Conservation (phyloP, 2,329 filamentous ascomycete genomes). For the Fusarium subglutinans region DNA sequence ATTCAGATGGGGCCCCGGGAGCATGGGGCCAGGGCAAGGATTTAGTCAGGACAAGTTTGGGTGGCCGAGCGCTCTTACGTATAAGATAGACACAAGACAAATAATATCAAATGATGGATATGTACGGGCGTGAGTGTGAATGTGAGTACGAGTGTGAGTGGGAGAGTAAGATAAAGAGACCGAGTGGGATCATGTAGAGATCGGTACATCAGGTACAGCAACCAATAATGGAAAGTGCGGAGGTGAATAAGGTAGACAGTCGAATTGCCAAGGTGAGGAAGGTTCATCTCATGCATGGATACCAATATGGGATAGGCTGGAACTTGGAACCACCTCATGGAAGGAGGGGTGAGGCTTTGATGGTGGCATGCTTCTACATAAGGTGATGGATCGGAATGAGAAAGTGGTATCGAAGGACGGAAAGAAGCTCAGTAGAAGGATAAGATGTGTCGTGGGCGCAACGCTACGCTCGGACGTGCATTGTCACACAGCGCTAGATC, state of each 20-base stretch:
- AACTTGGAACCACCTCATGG: neutral
- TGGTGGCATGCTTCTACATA: constrained; percentile 16
- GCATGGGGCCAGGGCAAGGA: constrained; percentile 33
- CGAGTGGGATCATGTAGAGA: constrained; percentile 1
- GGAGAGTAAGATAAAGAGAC: neutral
- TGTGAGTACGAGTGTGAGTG: neutral
- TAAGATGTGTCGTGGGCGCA: constrained; percentile 21
- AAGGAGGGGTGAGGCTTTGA: constrained; percentile 22
- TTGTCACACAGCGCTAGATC: constrained; percentile 31
- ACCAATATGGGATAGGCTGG: neutral
- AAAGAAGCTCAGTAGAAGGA: constrained; percentile 37
- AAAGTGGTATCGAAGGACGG: constrained; percentile 19
- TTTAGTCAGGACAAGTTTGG: constrained; percentile 2
- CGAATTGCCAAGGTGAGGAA: neutral
- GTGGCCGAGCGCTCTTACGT: constrained; percentile 21
- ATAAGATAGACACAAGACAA: constrained; percentile 2
- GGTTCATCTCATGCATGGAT: constrained; percentile 6
- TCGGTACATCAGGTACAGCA: neutral
- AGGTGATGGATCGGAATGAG: constrained; percentile 24
- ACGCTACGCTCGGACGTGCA: constrained; percentile 34
- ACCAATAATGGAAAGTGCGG: neutral
- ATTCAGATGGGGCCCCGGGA: constrained; percentile 33
- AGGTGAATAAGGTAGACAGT: neutral
- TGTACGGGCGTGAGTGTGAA: neutral
- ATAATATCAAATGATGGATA: neutral